These are phyloP conservation scores for Backusella mclennaniae DNA, from an alignment of 192 early-diverging fungal species.

Conservation along the genomic window DNA sequence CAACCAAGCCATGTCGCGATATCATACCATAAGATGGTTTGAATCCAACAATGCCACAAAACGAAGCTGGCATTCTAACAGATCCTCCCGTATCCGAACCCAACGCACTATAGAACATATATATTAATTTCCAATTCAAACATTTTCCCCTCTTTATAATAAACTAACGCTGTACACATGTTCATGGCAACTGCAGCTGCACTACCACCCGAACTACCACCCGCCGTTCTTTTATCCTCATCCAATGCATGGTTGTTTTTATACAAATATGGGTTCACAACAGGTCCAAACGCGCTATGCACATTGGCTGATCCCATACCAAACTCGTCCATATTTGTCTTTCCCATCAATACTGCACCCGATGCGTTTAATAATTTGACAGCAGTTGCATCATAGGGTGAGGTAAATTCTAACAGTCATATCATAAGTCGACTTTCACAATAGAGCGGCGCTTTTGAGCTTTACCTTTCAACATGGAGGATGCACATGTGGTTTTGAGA, in stretches of 20 bases:
- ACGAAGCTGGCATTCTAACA: slow-evolving; percentile 89
- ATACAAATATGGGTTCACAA: slow-evolving; percentile 33
- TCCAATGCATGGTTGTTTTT: background rate
- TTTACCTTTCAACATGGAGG: slow-evolving; percentile 58
- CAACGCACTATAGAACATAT: slow-evolving; percentile 54
- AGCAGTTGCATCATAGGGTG: slow-evolving; percentile 76
- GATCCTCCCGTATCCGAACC: slow-evolving; percentile 97
- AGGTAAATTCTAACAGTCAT: slow-evolving; percentile 48
- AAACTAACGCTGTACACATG: slow-evolving; percentile 70
- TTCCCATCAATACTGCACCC: slow-evolving; percentile 72
- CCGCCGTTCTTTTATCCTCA: slow-evolving; percentile 53
- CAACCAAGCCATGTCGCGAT: slow-evolving; percentile 80
- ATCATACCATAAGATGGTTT: slow-evolving; percentile 90
- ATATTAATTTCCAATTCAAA: background rate
- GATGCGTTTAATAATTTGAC: slow-evolving; percentile 57
- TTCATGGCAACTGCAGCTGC: slow-evolving; percentile 86
- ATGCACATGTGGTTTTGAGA: slow-evolving; percentile 76
- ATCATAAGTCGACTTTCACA: too few relatives aligned
- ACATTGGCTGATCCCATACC: slow-evolving; percentile 82
- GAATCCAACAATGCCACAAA: slow-evolving; percentile 90
- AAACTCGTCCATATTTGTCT: slow-evolving; percentile 96
- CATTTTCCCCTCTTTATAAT: too few relatives aligned
- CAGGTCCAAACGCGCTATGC: slow-evolving; percentile 44
- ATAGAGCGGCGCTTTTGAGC: too few relatives aligned
- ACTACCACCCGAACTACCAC: slow-evolving; percentile 92